Percentiles rank a stretch among this genome's conserved stretches.
Evolutionary conservation across 345 rosid genomes (phyloP).

Genomic region (Eutrema japonicum): DNA sequence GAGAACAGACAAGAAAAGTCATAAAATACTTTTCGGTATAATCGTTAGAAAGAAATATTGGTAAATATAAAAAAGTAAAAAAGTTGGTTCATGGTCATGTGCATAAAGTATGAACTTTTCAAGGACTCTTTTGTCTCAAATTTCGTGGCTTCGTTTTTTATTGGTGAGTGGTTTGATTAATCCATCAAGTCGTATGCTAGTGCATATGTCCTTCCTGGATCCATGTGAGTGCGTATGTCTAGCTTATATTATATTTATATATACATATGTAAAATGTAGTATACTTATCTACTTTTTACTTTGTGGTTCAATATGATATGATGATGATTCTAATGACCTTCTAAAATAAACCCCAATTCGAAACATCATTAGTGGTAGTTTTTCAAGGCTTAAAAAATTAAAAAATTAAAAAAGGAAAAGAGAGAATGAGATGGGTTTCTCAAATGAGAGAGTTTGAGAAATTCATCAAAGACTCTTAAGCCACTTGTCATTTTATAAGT

Average conservation of each 20-base stretch:
- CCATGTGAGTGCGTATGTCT: slow-evolving; percentile 27
- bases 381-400: too few relatives aligned
- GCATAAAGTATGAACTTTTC: slow-evolving; percentile 40
- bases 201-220: slow-evolving; percentile 41
- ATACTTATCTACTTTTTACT: background rate
- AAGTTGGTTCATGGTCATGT: slow-evolving; percentile 34
- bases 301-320: slow-evolving; percentile 1
- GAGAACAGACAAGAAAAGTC: background rate
- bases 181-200: slow-evolving; percentile 30
- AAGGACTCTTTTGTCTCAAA: slow-evolving; percentile 45
- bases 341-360: too few relatives aligned
- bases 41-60: slow-evolving; percentile 1
- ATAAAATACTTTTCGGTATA: background rate
- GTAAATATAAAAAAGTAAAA: slow-evolving; percentile 25
- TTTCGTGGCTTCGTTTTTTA: slow-evolving; percentile 24
- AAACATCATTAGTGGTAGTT: too few relatives aligned
- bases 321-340: background rate
- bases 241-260: background rate
- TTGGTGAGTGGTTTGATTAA: slow-evolving; percentile 29
- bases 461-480: too few relatives aligned
- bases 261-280: background rate
- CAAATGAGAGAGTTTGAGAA: too few relatives aligned
- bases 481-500: too few relatives aligned
- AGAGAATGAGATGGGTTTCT: too few relatives aligned
- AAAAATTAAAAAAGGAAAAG: too few relatives aligned